Conservation (phyloP, 768 basidiomycete species). For the Russula olivacea region DNA sequence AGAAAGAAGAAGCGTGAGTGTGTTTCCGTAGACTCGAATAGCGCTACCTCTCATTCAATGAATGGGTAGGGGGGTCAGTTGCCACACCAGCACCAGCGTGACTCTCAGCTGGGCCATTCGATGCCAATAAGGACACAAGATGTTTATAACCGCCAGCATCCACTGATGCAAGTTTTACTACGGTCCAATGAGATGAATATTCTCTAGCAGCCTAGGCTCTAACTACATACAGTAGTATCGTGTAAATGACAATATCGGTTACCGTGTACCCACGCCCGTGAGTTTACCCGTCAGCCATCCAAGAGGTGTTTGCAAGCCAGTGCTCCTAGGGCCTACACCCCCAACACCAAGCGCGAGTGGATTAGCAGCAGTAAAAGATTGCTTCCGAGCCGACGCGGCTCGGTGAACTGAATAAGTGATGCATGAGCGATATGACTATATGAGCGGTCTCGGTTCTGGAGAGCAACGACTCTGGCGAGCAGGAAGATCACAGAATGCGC, state of each 20-base stretch:
- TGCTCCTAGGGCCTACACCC: conserved; percentile 53
- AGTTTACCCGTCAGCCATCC: conserved; percentile 76
- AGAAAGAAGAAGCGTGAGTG: conserved; percentile 77
- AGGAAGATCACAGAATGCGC: background rate
- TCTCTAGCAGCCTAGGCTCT: background rate
- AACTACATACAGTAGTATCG: background rate
- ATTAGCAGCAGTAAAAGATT: conserved; percentile 76
- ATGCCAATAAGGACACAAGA: background rate
- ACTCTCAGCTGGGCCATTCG: background rate
- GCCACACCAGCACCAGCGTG: conserved; percentile 9
- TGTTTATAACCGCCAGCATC: background rate
- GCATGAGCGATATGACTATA: conserved; percentile 1
- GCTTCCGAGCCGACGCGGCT: conserved; percentile 65
- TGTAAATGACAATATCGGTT: conserved; percentile 1
- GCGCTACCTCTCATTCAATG: background rate
- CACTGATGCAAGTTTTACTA: background rate
- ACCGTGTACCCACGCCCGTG: conserved; percentile 55
- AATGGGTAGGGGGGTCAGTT: conserved; percentile 12
- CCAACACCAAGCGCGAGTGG: conserved; percentile 67
- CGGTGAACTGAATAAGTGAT: conserved; percentile 48
- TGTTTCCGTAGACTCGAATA: conserved; percentile 4
- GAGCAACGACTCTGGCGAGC: background rate
- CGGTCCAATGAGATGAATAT: background rate
- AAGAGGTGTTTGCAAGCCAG: conserved; percentile 61
- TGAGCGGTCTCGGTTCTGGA: background rate